A percentile compares a stretch with the other conserved stretches of the same genome.
phyloP scores from a whole-genome alignment of 2,329 filamentous ascomycete species.

The Rhinocladiella similis region DNA sequence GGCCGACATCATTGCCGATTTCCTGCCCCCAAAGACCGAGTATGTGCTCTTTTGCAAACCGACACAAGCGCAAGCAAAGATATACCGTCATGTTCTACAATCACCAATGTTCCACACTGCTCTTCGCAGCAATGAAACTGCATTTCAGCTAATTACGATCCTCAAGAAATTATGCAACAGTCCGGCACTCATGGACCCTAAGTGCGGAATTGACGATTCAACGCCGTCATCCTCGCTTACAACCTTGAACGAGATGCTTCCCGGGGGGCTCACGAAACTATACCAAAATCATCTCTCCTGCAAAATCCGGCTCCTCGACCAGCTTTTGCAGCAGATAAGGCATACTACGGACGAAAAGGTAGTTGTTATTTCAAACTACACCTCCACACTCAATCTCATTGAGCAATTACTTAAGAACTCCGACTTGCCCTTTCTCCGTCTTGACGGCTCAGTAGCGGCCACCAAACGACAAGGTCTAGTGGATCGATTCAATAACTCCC shows the following conservation, averaged over 20 bases:
- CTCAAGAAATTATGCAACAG: conserved; percentile 76
- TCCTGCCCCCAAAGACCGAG: conserved; percentile 67
- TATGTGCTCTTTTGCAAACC: conserved; percentile 67
- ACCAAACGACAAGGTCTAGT: conserved; percentile 67
- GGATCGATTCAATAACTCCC: conserved; percentile 66
- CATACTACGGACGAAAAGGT: conserved; percentile 67
- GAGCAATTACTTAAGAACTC: conserved; percentile 61
- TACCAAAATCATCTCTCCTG: conserved; percentile 60
- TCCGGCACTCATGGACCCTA: conserved; percentile 60
- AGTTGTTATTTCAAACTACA: conserved; percentile 75
- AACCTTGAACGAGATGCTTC: conserved; percentile 54
- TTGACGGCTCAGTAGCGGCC: conserved; percentile 67
- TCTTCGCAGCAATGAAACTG: conserved; percentile 60
- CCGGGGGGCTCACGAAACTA: conserved; percentile 53
- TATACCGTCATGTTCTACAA: conserved; percentile 64
- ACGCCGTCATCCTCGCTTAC: conserved; percentile 49
- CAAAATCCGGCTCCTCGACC: conserved; percentile 68
- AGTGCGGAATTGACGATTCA: conserved; percentile 47
- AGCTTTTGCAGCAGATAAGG: conserved; percentile 61
- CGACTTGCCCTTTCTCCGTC: conserved; percentile 63
- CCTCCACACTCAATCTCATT: conserved; percentile 68
- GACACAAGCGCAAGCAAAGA: conserved; percentile 58
- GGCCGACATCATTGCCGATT: conserved; percentile 65
- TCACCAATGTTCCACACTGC: conserved; percentile 64
- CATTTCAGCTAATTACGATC: conserved; percentile 69